Conservation (phyloP, 106 monocot species). For the Acorus calamus region DNA sequence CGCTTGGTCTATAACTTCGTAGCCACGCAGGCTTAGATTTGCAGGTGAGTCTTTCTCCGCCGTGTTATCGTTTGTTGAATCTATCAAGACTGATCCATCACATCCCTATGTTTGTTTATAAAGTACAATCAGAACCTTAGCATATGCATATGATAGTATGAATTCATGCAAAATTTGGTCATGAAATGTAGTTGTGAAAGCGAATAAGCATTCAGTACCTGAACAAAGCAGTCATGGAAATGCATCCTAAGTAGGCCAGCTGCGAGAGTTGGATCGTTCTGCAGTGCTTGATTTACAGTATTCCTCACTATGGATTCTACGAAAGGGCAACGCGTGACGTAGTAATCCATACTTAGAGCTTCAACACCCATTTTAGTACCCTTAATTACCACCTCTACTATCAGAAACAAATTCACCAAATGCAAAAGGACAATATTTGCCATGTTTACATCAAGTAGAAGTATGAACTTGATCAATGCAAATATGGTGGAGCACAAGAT, state of each 20-base stretch:
- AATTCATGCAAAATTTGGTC: neutral
- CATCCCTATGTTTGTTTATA: constrained; percentile 38
- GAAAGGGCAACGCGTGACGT: constrained; percentile 44
- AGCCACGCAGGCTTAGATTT: constrained; percentile 64
- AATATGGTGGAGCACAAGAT: no score
- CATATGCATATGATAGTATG: neutral
- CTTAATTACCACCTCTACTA: constrained; percentile 15
- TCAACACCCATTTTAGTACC: constrained; percentile 9
- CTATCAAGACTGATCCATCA: constrained; percentile 70
- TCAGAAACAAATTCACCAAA: constrained; percentile 17
- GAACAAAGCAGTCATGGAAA: constrained; percentile 92
- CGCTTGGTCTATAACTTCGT: constrained; percentile 62
- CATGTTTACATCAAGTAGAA: no score
- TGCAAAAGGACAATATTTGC: neutral
- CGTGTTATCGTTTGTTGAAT: constrained; percentile 51
- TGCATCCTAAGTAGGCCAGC: constrained; percentile 70
- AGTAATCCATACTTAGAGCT: constrained; percentile 48
- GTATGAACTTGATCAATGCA: no score
- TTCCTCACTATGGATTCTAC: constrained; percentile 39
- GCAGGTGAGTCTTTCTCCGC: constrained; percentile 79
- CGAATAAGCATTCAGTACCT: constrained; percentile 22
- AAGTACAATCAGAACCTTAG: neutral
- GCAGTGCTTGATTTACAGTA: constrained; percentile 44
- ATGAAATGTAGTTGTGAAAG: neutral
- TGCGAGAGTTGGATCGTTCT: constrained; percentile 58